Base-by-base conservation (phyloP, 805 yeast species). In the Yamadazyma akitaensis region DNA sequence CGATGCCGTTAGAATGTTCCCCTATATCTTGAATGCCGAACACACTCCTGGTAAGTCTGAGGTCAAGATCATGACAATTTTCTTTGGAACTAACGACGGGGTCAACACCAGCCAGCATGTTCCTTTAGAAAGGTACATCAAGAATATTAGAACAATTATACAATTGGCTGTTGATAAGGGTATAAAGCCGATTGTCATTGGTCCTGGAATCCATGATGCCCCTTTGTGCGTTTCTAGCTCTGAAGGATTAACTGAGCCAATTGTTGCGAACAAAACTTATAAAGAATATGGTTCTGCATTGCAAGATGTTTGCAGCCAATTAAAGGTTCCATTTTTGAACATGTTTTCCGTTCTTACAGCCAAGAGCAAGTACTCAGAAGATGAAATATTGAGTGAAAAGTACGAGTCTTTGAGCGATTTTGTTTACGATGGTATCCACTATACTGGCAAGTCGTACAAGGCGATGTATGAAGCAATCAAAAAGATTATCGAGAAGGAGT, bases 51-150 rank as follows among this genome's bases (percentile, higher is more conserved):
- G 44, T 1, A 46, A 48, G 25, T 56, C 56, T 13, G 53, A 57
- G 21, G 48, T 68, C 30, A 63, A 82, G 50, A 64, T 77, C 40
- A 69, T 81, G 48, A 79, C 82, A 10, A 66, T 89, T 2, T 89
- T 85, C 59, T 81, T 88, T 55, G 97, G 97, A 3, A 78, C 96
- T 12, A 90, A 90, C 58, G 97, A 90, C 61, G 66, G 70, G 1
- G 51, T 59, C 2, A 54, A 50, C 36, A 52, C 53, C 8, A 48
- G 59, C 41, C 75, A 69, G 50, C 64, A 65, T 18, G 88, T 88
- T 10, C 77, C 79, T 1, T 16, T 84, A 3, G 75, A 63, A 0
- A 66, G 74, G 47, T 88, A 65, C 58, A 47, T 62, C 17, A 63
- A 60, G 13, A 89, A 89, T 56, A 66, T 77, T 50, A 56, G 53